Evolutionary conservation across 1,139 yeast species (phyloP), one percentile per base, ranked within the genome.

Genomic region (Taiozyma onychis): DNA sequence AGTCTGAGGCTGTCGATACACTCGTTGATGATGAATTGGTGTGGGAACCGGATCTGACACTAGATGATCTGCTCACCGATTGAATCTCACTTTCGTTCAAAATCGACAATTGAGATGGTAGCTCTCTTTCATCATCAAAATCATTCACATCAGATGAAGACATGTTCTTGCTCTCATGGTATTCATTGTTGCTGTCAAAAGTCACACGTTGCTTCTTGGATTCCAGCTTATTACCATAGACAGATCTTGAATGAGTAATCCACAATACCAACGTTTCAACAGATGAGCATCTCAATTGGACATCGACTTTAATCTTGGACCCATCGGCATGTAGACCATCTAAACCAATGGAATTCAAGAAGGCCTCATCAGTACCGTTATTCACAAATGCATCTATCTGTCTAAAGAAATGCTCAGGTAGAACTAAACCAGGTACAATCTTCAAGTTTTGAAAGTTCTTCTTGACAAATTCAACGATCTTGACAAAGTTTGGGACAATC

Each of bases 341-440:
- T 16, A 88, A 73, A 41, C 95, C 96, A 44, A 73, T 72, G 0
- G 90, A 84, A 26, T 74, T 73, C 49, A 85, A 72, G 56, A 84
- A 85, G 10, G 76, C 64, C 9, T 70, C 68, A 49, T 78, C 81
- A 39, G 65, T 58, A 44, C 68, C 68, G 13, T 55, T 48, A 56
- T 54, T 64, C 57, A 48, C 64, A 52, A 53, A 61, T 37, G 71
- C 73, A 22, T 72, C 68, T 39, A 77, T 66, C 54, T 83, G 83
- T 56, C 97, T 75, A 67, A 90, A 89, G 64, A 87, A 85, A 67
- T 90, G 97, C 65, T 90, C 97, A 0, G 97, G 96, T 16, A 90
- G 70, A 0, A 90, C 96, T 70, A 69, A 75, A 61, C 78, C 88
- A 11, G 65, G 64, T 7, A 63, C 55, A 30, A 70, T 62, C 51